phyloP scores from a whole-genome alignment of 2,329 filamentous ascomycete genomes.

The Fusarium neocosmosporiellum region DNA sequence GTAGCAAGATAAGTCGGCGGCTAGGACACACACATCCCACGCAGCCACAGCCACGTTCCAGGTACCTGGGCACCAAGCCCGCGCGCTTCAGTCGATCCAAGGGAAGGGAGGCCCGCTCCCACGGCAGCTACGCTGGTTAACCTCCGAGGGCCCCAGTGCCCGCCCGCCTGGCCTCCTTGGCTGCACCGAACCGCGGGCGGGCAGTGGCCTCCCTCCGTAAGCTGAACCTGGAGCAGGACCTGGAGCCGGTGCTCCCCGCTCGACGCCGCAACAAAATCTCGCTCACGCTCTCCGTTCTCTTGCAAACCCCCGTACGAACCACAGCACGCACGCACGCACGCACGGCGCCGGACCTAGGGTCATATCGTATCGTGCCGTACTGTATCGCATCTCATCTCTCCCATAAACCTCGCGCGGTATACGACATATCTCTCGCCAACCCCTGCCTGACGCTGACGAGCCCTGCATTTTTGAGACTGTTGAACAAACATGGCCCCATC shows the following conservation, averaged over 20 bases:
- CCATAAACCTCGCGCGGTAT: not conserved
- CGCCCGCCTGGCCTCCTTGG: not conserved
- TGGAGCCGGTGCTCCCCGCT: not conserved
- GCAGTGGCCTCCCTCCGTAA: not conserved
- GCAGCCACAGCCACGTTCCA: constrained; percentile 17
- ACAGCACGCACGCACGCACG: not conserved
- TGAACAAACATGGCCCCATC: constrained; percentile 24
- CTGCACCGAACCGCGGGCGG: not conserved
- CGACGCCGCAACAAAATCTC: not conserved
- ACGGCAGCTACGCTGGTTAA: constrained; percentile 1
- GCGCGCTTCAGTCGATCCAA: not conserved
- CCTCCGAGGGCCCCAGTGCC: not conserved
- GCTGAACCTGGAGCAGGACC: not conserved
- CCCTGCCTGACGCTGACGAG: not conserved
- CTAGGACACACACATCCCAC: not conserved
- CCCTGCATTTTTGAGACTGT: not conserved
- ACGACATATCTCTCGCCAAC: not conserved
- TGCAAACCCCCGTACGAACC: not conserved
- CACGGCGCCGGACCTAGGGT: not conserved
- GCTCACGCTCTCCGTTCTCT: not conserved
- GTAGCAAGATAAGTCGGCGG: not conserved
- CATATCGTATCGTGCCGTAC: not conserved
- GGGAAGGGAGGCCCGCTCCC: not conserved
- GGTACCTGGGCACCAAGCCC: constrained; percentile 6
- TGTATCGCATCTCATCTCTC: not conserved